These are phyloP conservation scores for Gastrolobium villosum DNA, from an alignment of 306 rosid genomes.

Conservation along the genomic window DNA sequence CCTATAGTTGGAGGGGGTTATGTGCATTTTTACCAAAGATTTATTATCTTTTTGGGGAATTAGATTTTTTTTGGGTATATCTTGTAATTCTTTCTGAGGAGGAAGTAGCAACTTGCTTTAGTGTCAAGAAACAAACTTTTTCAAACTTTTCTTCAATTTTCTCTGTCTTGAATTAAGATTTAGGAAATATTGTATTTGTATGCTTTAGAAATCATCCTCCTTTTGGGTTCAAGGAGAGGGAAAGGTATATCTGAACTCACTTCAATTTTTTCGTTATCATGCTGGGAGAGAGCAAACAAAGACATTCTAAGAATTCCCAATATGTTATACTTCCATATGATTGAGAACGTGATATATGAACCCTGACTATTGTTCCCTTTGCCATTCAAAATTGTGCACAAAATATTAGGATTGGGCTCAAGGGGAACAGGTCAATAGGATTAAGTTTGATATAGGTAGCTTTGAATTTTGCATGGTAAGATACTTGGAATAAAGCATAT, in stretches of 20 bases:
- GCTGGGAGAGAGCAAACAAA: slow-evolving; percentile 15
- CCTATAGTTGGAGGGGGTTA: slow-evolving; percentile 27
- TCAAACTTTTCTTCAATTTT: slow-evolving; percentile 11
- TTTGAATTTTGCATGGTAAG: background rate
- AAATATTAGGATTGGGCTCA: background rate
- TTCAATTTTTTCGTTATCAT: background rate
- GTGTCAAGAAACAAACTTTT: background rate
- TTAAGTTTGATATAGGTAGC: background rate
- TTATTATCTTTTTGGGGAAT: slow-evolving; percentile 23
- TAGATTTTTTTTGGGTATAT: background rate
- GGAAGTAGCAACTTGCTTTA: background rate
- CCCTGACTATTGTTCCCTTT: background rate
- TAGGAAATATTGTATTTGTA: slow-evolving; percentile 11
- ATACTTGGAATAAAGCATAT: slow-evolving; percentile 22
- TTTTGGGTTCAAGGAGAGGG: background rate
- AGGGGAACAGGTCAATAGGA: slow-evolving; percentile 1
- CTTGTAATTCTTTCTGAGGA: background rate
- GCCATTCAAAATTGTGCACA: slow-evolving; percentile 13
- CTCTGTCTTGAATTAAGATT: background rate
- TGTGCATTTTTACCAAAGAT: background rate
- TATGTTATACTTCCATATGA: background rate
- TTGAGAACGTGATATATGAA: background rate
- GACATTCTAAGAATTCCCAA: background rate
- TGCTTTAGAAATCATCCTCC: background rate
- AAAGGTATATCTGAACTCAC: background rate